Conservation (phyloP, 2,329 filamentous ascomycete species). For the Paecilomyces sp. region DNA sequence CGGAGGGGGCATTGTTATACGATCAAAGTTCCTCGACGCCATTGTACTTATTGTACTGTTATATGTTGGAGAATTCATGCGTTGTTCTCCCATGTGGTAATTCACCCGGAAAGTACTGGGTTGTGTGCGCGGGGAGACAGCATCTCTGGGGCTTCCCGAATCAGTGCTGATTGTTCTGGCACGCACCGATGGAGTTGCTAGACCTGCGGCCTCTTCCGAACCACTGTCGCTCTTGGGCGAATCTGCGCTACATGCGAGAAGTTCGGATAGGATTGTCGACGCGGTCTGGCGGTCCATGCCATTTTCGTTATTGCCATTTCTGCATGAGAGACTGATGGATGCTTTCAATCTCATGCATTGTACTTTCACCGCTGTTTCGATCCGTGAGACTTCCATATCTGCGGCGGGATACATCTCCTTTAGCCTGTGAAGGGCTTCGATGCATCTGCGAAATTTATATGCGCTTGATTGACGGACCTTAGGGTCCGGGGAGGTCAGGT, state of each 20-base stretch:
- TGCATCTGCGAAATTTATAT: slow-evolving; percentile 73
- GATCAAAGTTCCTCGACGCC: too few relatives aligned
- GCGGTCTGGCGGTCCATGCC: neutral
- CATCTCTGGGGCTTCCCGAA: neutral
- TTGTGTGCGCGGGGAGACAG: neutral
- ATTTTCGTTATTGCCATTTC: neutral
- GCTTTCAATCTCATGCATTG: slow-evolving; percentile 20
- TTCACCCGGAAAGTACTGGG: neutral
- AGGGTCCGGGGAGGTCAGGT: slow-evolving; percentile 71
- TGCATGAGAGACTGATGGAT: slow-evolving; percentile 23
- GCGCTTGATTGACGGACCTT: slow-evolving; percentile 63
- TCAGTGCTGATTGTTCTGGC: neutral
- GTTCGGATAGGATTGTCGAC: neutral
- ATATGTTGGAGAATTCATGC: neutral
- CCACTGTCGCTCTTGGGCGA: slow-evolving; percentile 5
- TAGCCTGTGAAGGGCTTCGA: slow-evolving; percentile 74
- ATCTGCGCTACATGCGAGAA: neutral
- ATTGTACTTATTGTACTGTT: neutral
- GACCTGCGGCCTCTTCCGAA: neutral
- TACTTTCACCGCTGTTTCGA: slow-evolving; percentile 26
- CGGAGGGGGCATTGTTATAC: neutral
- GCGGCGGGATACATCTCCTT: slow-evolving; percentile 81
- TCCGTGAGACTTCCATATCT: slow-evolving; percentile 55
- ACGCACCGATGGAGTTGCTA: neutral
- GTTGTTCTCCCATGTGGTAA: neutral